Base-by-base conservation (phyloP, 371 early-diverging fungal species). In the Mucor racemosus region DNA sequence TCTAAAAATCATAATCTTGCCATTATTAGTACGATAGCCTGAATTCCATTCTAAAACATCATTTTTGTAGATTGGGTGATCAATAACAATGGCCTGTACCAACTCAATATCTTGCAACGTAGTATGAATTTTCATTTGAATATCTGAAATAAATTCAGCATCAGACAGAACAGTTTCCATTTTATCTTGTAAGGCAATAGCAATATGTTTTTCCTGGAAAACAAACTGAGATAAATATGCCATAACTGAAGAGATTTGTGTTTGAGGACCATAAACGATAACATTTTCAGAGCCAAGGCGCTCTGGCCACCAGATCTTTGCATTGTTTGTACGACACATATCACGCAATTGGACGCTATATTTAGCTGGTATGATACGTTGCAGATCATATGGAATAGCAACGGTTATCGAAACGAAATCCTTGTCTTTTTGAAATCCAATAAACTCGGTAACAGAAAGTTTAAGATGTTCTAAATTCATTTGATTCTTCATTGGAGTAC, bases 401-500 rank as follows among this genome's bases (percentile, higher is more conserved):
- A 83, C n/a, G 11, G 19, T 42, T 14, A 63, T 68, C 14, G 69
- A 68, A 39, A 72, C 17, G n/a, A 54, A 79, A 21, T 79, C 78
- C 57, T 76, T 81, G 56, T 85, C 87, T 39, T 76, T 78, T 54
- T 68, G 58, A 15, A 64, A 60, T 10, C 54, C 59, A 48, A 92
- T 88, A 5, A 92, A 65, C 67, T 93, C 93, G 77, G 91, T 85
- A n/a, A 94, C 89, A n/a, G 90, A 82, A 31, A 84, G 85, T 59
- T 90, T 88, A 26, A 93, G 69, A 39, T 88, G 83, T 41, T 86
- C 85, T 7, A 94, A 71, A 66, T 90, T 92, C 58, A 79, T 68
- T 5, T 84, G 80, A 64, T 94, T 94, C 75, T 94, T 94, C 67
- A 90, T 86, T 0, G 95, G 95, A 7, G 95, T 94, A 15, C 95